Evolutionary conservation across 192 early-diverging fungal genomes (phyloP), one percentile per base, ranked within the genome.

Genomic region (Rhizophagus clarus): DNA sequence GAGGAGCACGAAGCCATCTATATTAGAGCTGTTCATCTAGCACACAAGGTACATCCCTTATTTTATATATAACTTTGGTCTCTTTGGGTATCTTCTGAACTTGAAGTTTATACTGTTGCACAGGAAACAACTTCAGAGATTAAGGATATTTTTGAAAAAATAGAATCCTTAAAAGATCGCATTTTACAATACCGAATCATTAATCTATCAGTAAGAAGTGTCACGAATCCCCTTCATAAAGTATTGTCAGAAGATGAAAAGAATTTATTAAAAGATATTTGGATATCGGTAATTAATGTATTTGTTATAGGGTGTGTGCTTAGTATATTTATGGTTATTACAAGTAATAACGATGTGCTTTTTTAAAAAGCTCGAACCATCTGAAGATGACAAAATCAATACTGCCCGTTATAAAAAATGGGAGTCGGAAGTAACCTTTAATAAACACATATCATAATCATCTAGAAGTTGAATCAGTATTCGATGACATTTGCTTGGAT

Each of bases 271-370:
- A 63, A 63, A 63, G 26, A 22, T 10, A 63, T 69, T 69, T 69
- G 67, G 67, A 37, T 37, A 31, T 69, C 67, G 20, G 67, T 69
- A 69, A 64, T 64, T 64, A 64, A 64, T 64, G 28, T 28, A 26
- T 64, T 64, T 64, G 3, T 64, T 64, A 64, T 64, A 31, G 62
- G 28, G 11, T 9, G 28, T 26, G 9, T 64, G 62, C 28, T 64
- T 26, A 11, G 62, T 11, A 40, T 64, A 64, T 64, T 64, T 31
- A 26, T 64, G 28, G 24, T 10, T 24, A 64, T 64, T 26, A 64
- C 62, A 26, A n/a, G 9, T 26, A 64, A 12, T 64, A 64, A 26
- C 10, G 10, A 64, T 64, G 1, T 64, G 24, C 62, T 64, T 64
- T 64, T 64, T 64, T 64, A 14, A 49, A 49, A 64, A 69, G 67